Percentiles rank a stretch among this genome's conserved stretches.
These are phyloP conservation scores for Sclerotinia nivalis DNA, from an alignment of 2,329 filamentous ascomycete species.

Conservation along the genomic window DNA sequence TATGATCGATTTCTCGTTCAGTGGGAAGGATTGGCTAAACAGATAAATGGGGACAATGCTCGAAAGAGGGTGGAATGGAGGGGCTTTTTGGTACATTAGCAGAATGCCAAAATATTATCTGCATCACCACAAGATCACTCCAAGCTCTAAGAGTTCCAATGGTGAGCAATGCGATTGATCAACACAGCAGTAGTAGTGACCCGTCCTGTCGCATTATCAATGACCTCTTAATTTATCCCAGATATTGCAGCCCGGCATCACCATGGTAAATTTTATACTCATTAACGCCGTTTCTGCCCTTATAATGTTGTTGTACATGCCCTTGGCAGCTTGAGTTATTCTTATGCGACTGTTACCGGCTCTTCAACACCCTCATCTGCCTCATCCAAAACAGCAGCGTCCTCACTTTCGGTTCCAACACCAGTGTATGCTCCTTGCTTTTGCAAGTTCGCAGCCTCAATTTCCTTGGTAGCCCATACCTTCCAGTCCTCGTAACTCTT, in stretches of 20 bases:
- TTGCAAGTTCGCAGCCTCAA: conserved; percentile 46
- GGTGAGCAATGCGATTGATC: background rate
- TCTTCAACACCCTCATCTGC: conserved; percentile 8
- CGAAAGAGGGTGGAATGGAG: conserved; percentile 37
- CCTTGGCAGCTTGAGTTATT: conserved; percentile 13
- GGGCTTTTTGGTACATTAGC: conserved; percentile 40
- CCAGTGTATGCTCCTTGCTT: conserved; percentile 48
- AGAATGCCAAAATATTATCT: background rate
- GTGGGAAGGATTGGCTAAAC: conserved; percentile 55
- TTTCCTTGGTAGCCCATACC: conserved; percentile 64
- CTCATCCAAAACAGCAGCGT: conserved; percentile 20
- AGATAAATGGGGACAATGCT: conserved; percentile 32
- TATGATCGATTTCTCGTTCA: conserved; percentile 83
- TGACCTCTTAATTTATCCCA: background rate
- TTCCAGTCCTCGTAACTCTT: conserved; percentile 82
- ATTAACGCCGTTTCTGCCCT: conserved; percentile 18
- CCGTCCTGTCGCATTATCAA: background rate
- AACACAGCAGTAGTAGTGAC: background rate
- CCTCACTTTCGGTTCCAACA: conserved; percentile 45
- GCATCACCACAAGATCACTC: background rate
- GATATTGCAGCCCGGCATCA: background rate
- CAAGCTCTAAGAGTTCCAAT: background rate
- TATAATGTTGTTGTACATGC: conserved; percentile 7
- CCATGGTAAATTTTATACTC: background rate
- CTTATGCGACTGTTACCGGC: background rate